A percentile compares a stretch with the other conserved stretches of the same genome.
phyloP scores from a whole-genome alignment of 2,329 filamentous ascomycete species.

The Endoconidiophora polonica region DNA sequence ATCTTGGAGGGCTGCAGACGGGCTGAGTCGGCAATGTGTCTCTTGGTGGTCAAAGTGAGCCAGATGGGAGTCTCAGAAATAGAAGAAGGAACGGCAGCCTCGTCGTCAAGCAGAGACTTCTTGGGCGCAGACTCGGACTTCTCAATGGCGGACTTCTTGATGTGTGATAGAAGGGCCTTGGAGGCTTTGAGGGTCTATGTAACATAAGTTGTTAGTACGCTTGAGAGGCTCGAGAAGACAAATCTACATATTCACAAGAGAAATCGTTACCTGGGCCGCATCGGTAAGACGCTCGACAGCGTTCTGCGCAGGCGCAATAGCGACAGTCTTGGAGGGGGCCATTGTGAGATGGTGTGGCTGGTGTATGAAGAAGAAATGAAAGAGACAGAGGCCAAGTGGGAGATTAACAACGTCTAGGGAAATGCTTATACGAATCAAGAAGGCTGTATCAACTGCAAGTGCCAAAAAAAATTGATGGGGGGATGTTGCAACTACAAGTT shows the following conservation, averaged over 20 bases:
- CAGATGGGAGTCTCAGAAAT: slow-evolving; percentile 37
- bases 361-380: background rate
- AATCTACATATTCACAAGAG: background rate
- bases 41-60: slow-evolving; percentile 48
- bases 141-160: slow-evolving; percentile 38
- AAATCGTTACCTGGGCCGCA: slow-evolving; percentile 6
- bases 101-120: slow-evolving; percentile 37
- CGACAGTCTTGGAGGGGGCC: slow-evolving; percentile 10
- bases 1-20: slow-evolving; percentile 76
- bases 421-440: background rate
- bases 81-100: slow-evolving; percentile 20
- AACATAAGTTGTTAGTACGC: background rate
- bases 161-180: slow-evolving; percentile 43
- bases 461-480: background rate
- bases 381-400: background rate
- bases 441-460: background rate
- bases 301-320: slow-evolving; percentile 5
- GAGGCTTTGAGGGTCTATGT: slow-evolving; percentile 43
- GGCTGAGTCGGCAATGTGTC: slow-evolving; percentile 53
- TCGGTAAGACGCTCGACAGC: slow-evolving; percentile 3
- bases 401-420: background rate
- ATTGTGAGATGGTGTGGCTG: background rate
- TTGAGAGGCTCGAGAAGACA: background rate
- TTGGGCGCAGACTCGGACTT: slow-evolving; percentile 30
- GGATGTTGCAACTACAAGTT: background rate